These are phyloP conservation scores for Monascus purpureus DNA, from an alignment of 495 filamentous ascomycete genomes.

Conservation along the genomic window DNA sequence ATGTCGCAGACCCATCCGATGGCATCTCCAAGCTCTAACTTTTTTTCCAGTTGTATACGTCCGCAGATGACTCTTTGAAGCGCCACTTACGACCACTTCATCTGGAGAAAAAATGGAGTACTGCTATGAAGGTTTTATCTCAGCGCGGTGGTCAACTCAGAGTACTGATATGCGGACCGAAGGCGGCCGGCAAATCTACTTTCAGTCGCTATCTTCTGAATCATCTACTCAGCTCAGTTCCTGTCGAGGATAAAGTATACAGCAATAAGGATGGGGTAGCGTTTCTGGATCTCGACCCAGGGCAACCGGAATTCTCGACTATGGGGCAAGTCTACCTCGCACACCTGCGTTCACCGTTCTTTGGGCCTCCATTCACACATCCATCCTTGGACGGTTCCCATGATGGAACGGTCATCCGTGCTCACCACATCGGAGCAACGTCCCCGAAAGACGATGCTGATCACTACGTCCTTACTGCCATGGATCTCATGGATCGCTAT, in stretches of 20 bases:
- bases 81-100: slow-evolving; percentile 45
- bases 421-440: slow-evolving; percentile 59
- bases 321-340: slow-evolving; percentile 66
- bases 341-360: slow-evolving; percentile 44
- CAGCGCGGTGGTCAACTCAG: slow-evolving; percentile 22
- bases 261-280: slow-evolving; percentile 34
- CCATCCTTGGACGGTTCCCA: slow-evolving; percentile 27
- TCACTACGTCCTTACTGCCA: slow-evolving; percentile 52
- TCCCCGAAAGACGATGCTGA: slow-evolving; percentile 56
- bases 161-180: slow-evolving; percentile 61
- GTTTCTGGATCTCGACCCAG: slow-evolving; percentile 71
- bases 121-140: slow-evolving; percentile 25
- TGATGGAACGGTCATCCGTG: slow-evolving; percentile 35
- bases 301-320: slow-evolving; percentile 68
- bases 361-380: slow-evolving; percentile 66
- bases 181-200: slow-evolving; percentile 77
- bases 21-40: background rate
- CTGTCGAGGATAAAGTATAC: slow-evolving; percentile 19
- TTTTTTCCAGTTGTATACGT: slow-evolving; percentile 25
- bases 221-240: slow-evolving; percentile 45
- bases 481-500: slow-evolving; percentile 56
- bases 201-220: slow-evolving; percentile 68
- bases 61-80: slow-evolving; percentile 33
- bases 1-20: slow-evolving; percentile 3
- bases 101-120: slow-evolving; percentile 50